These are phyloP conservation scores for Coemansia sp. DNA, from an alignment of 192 early-diverging fungal species.

Conservation along the genomic window DNA sequence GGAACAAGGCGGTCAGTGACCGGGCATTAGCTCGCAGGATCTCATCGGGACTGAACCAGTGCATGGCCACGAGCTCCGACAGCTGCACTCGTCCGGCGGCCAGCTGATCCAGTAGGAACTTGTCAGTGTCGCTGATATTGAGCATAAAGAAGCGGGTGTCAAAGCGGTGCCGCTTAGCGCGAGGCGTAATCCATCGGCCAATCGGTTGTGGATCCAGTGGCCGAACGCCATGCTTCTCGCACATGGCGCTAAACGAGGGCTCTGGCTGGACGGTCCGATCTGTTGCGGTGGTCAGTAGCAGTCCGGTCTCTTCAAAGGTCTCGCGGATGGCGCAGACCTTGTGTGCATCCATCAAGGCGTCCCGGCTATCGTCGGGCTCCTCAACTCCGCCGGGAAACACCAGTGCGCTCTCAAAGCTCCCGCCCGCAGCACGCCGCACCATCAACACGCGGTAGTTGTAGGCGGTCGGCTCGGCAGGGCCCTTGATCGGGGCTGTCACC, in stretches of 20 bases:
- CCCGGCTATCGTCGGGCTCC: constrained; percentile 17
- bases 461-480: neutral
- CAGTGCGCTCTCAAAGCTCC: constrained; percentile 23
- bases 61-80: constrained; percentile 58
- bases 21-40: constrained; percentile 54
- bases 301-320: constrained; percentile 79
- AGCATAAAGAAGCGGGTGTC: constrained; percentile 45
- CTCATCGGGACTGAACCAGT: constrained; percentile 70
- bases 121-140: constrained; percentile 13
- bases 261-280: neutral
- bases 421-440: constrained; percentile 35
- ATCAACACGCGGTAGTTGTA: constrained; percentile 53
- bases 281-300: constrained; percentile 57
- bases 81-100: constrained; percentile 9
- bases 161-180: constrained; percentile 25
- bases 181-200: constrained; percentile 54
- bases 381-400: constrained; percentile 50
- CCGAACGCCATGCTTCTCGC: constrained; percentile 35
- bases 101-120: constrained; percentile 13
- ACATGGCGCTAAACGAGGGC: constrained; percentile 55
- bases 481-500: constrained; percentile 24
- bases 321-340: constrained; percentile 71
- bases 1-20: constrained; percentile 55
- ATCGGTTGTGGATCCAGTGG: constrained; percentile 54
- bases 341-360: constrained; percentile 10